Evolutionary conservation across 257 asterid genomes (phyloP).

Genomic region (Solanum tacnaense): DNA sequence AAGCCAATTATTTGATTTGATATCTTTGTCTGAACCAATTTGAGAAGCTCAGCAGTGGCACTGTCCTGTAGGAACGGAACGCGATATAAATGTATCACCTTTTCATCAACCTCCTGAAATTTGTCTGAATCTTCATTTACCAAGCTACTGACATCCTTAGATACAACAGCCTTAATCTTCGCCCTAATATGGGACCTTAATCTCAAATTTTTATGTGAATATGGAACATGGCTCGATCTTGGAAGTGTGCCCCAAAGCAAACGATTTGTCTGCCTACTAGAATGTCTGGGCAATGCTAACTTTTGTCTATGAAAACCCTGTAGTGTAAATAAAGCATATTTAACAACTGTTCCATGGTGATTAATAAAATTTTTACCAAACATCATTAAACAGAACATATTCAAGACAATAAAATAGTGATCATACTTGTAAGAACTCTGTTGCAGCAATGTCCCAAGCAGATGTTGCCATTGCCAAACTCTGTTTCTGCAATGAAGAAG

Average conservation of each 20-base stretch:
- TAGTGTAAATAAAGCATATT: neutral
- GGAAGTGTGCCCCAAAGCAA: constrained; percentile 46
- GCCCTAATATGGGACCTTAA: constrained; percentile 2
- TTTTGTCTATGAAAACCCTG: constrained; percentile 52
- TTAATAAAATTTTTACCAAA: neutral
- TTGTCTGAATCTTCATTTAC: constrained; percentile 8
- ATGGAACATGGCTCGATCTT: constrained; percentile 5
- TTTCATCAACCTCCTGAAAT: constrained; percentile 16
- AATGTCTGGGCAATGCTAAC: constrained; percentile 22
- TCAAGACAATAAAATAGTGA: neutral
- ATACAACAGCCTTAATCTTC: constrained; percentile 36
- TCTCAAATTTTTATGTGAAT: constrained; percentile 11
- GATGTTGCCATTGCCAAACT: constrained; percentile 35
- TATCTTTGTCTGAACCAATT: constrained; percentile 43
- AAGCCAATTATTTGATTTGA: constrained; percentile 49
- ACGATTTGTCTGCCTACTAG: constrained; percentile 20
- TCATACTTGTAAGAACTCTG: constrained; percentile 54
- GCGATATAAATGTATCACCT: constrained; percentile 64
- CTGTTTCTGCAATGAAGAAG: neutral
- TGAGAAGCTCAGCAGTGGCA: constrained; percentile 62
- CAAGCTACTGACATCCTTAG: constrained; percentile 31
- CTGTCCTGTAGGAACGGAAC: constrained; percentile 50
- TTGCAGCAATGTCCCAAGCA: constrained; percentile 40
- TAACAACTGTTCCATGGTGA: neutral
- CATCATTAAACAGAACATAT: neutral